Conservation (phyloP, 208 protist species). For the Trypanosoma grayi region DNA sequence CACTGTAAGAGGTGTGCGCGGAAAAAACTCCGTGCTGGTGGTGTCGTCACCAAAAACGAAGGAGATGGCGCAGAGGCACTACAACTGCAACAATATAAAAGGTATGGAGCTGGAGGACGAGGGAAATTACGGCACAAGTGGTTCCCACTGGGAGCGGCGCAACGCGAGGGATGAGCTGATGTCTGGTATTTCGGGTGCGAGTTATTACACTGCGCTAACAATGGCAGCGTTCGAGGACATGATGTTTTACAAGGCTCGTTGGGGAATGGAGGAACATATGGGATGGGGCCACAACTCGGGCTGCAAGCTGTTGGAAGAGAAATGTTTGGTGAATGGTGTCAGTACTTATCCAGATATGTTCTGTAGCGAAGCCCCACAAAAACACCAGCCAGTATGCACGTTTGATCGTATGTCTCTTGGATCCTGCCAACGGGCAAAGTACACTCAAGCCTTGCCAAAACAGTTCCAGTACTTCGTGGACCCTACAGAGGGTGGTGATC, state of each 20-base stretch:
- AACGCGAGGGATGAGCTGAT: slow-evolving; percentile 37
- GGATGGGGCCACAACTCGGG: slow-evolving; percentile 30
- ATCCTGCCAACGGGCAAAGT: slow-evolving; percentile 13
- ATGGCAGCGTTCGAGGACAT: slow-evolving; percentile 34
- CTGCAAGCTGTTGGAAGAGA: slow-evolving; percentile 23
- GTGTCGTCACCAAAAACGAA: background rate
- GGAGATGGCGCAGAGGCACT: background rate
- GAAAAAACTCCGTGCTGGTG: background rate
- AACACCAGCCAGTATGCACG: slow-evolving; percentile 22
- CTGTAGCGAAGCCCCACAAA: slow-evolving; percentile 7
- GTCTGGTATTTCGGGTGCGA: slow-evolving; percentile 6
- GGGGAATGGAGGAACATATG: slow-evolving; percentile 26
- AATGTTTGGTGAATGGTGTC: slow-evolving; percentile 23
- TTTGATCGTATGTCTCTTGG: slow-evolving; percentile 26
- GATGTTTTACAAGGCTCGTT: slow-evolving; percentile 33
- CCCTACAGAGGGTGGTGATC: slow-evolving; percentile 15
- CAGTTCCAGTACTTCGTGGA: slow-evolving; percentile 47
- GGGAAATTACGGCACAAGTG: slow-evolving; percentile 12
- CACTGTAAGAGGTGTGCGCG: background rate
- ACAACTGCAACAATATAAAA: background rate
- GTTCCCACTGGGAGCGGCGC: slow-evolving; percentile 37
- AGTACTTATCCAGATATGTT: slow-evolving; percentile 30
- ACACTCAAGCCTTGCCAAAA: slow-evolving; percentile 1
- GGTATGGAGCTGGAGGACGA: slow-evolving; percentile 42
- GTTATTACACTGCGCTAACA: slow-evolving; percentile 34